Base-by-base conservation (phyloP, 345 rosid genomes). In the Barbarea vulgaris region DNA sequence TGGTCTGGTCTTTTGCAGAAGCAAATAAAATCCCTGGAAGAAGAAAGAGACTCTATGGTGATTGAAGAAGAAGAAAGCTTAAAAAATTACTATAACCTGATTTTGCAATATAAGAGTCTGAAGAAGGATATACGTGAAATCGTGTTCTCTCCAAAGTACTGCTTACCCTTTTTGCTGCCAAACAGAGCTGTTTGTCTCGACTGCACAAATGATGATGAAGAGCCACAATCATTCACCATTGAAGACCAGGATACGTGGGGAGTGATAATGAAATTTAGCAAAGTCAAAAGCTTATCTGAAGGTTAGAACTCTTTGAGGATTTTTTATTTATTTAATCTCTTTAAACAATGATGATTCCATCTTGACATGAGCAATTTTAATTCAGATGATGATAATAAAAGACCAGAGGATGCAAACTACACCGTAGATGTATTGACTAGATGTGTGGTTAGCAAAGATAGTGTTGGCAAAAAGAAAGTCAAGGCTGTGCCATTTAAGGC, bases 21-120 rank as follows among this genome's bases (percentile, higher is more conserved):
- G 81, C 88, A 95, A 89, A 83, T 82, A 42, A 90, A 87, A 78
- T 67, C 64, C 39, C 91, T 92, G 17, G 89, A 87, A 83, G 93
- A 85, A 79, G 97, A 92, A 85, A 92, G 89, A 81, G 85, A 92
- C 79, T 90, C 96, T 28, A 88, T 95, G 81, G 79, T 87, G 68
- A 87, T 95, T 63, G 97, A 92, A 80, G 98, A 92, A 79, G 98
- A 95, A 88, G 99, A 95, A 70, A 87, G 85, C 81, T 84, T 95
- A 69, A 88, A 80, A 77, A 85, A 79, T 66, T 92, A 90, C 79
- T 92, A 95, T 79, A 85, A 89, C 81, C 72, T 95, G 81, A 84
- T 90, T 72, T 83, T 85, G 57, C 96, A 92, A 64, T 81, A 85
- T 64, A 87, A 77, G 30, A 28, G 82, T 75, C 83, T 90, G 85